Base-by-base conservation (phyloP, 768 basidiomycete species). In the Mycena rebaudengoi region DNA sequence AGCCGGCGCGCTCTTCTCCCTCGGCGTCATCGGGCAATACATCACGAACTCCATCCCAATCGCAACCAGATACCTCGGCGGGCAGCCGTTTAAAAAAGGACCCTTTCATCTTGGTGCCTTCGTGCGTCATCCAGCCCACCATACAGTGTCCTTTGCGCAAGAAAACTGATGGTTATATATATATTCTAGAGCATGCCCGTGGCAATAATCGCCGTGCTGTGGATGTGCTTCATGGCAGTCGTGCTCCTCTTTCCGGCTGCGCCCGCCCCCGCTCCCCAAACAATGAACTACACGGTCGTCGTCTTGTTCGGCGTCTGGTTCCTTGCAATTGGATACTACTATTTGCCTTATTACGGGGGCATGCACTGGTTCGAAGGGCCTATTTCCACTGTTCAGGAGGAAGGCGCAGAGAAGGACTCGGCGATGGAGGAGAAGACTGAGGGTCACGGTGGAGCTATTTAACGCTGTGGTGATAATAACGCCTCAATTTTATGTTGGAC, bases 251-350 rank as follows among this genome's bases (percentile, higher is more conserved):
- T 87, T 77, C 88, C 84, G 25, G 70, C 79, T n/a, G 79, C 76
- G 20, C 67, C 73, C 7, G 44, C 52, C 26, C 82, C 80, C 13
- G 66, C 71, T 13, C 76, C 85, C 3, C 70, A 72, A 55, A 73
- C 76, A 39, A 88, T 89, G 87, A 89, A 89, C 73, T 89, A 89
- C 62, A 80, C 82, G 1, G 75, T 86, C 50, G 85, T 87, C 53
- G 86, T 89, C 12, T 72, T 84, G 10, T 83, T 81, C 0, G 86
- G 83, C 7, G 77, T 84, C 7, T 72, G 87, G 51, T 45, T 78
- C 2, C 79, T 88, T 37, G 82, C 86, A 3, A 63, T 86, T 11
- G 65, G 75, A 2, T 90, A 85, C 79, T 89, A 86, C 70, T 88
- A 85, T 73, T 81, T 85, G 67, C 86, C 86, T 0, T 75, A 76